Evolutionary conservation across 768 basidiomycete genomes (phyloP), one percentile per base, ranked within the genome.

Genomic region (Hygrophoropsis aurantiaca): DNA sequence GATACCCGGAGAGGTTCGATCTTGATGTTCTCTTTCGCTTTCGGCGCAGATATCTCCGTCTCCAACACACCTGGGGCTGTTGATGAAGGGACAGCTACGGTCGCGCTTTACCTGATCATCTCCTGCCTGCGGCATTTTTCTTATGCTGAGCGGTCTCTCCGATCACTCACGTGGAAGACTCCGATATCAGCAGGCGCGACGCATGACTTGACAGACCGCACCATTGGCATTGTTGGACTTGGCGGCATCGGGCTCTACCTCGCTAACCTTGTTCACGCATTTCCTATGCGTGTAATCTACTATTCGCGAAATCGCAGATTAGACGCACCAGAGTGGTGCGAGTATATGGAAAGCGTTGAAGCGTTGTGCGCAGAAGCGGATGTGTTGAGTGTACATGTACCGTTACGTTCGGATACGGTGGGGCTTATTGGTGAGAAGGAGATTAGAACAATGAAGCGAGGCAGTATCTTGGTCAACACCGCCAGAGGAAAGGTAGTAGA

Each of bases 201-300:
- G 10, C 80, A 80, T 54, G 85, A 87, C 57, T 62, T 82, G 20
- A 82, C 83, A 4, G 81, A 78, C 1, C 78, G 77, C 50, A 84
- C 84, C 6, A 66, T 88, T 26, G 84, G 77, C 9, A 82, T 89
- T 51, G 72, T 87, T 11, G 85, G 85, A 2, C 72, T 87, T 6
- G 85, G 85, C 26, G 84, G 86, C 2, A 87, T 88, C 53, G 85
- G 87, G 1, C 56, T 75, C 49, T 80, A 81, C 18, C 65, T 86
- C 16, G 84, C 83, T 1, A 75, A 84, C 55, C 75, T 89, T 45
- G 82, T 76, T 1, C 81, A 80, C 46, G 82, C 81, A 2, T 88
- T 94, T 73, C 87, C 85, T 15, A 93, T 95, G 91, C 84, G 85
- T 45, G 70, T 92, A 48, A 74, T 92, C 45, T 94, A 93, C 67